Evolutionary conservation across 345 rosid species (phyloP), one percentile per base, ranked within the genome.

Genomic region (Eucalyptus decipiens): DNA sequence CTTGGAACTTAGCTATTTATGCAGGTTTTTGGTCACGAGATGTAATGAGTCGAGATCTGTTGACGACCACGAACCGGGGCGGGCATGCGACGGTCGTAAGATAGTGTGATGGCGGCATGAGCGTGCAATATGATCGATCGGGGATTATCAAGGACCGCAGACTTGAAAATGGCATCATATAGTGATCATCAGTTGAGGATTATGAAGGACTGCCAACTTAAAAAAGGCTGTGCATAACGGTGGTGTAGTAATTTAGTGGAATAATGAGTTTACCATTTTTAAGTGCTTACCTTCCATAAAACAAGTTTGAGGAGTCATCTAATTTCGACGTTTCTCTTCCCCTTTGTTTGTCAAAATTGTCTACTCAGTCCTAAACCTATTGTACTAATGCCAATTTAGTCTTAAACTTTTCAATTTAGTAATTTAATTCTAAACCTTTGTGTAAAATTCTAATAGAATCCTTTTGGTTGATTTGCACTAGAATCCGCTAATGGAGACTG

Each of bases 321-420:
- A 21, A 76, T 26, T 23, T 43, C 8, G 1, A 40, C 5, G 9
- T 76, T 69, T 72, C 15, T 37, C 42, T 69, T 69, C 7, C 26
- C 14, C 45, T 72, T 10, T 40, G 83, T 76, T 37, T 76, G 28
- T 5, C 28, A 40, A 40, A 76, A 40, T 76, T 76, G 8, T 76
- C 28, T 7, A 6, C 1, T 40, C 17, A 3, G 1, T 76, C 8
- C 3, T 69, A 69, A 34, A 69, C 7, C 6, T 69, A 34, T 5
- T 16, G 7, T 34, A 18, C 13, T 2, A 21, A 17, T 9, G 2
- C 0, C 1, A 16, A n/a, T 18, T 69, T 0, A 18, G 0, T 69
- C 6, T 5, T 11, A 76, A 37, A 76, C 2, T 3, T 76, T 76
- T 37, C 1, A 11, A 21, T 37, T 76, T 76, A 2, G 1, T 13